Conservation (phyloP, 257 asterid genomes). For the Nyctanthes arbortristis region DNA sequence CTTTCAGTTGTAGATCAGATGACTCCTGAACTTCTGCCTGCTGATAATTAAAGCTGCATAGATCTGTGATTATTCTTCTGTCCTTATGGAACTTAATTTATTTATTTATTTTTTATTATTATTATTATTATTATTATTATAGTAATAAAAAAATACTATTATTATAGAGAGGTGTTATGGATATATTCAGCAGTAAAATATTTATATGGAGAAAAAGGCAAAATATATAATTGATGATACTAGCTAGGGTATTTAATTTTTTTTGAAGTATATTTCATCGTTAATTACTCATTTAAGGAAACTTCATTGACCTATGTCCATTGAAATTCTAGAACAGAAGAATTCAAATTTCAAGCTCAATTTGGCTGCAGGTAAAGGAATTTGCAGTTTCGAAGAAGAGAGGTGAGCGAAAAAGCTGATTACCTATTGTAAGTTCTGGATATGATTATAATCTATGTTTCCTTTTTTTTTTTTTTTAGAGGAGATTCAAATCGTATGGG, state of each 20-base stretch:
- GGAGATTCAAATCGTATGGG: slow-evolving; percentile 28
- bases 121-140: background rate
- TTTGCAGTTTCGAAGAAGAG: background rate
- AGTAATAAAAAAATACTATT: no score
- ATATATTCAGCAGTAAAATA: no score
- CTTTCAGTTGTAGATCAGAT: slow-evolving; percentile 19
- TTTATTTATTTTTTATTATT: background rate
- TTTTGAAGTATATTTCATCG: no score
- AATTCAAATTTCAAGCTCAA: background rate
- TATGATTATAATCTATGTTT: slow-evolving; percentile 11
- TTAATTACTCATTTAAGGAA: no score
- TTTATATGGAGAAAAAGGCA: no score
- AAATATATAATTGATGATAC: no score
- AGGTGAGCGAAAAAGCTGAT: slow-evolving; percentile 24
- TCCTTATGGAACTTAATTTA: background rate
- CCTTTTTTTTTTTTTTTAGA: slow-evolving; percentile 4
- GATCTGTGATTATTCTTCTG: slow-evolving; percentile 42
- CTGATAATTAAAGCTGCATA: slow-evolving; percentile 13
- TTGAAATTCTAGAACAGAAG: no score
- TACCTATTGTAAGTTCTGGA: background rate
- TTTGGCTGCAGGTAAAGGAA: background rate
- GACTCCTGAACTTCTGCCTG: slow-evolving; percentile 27
- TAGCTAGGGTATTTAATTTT: no score
- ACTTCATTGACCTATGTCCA: no score
- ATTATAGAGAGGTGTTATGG: no score